Evolutionary conservation across 345 rosid genomes (phyloP).

Genomic region (Moringa oleifera): DNA sequence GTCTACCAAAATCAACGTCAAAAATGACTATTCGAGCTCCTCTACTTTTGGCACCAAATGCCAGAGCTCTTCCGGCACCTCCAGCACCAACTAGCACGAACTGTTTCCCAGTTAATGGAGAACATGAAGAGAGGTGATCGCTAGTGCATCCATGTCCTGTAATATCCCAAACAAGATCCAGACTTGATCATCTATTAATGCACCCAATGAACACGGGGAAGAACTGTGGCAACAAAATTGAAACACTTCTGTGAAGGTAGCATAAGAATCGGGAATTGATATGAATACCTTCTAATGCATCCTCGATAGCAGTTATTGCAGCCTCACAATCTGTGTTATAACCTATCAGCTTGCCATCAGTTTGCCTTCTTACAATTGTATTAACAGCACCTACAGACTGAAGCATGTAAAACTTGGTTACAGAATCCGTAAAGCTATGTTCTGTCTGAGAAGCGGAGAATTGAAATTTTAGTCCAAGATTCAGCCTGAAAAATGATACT

Average conservation of each 20-base stretch:
- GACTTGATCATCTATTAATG: not conserved
- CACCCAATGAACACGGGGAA: not conserved
- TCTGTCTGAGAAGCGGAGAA: no score
- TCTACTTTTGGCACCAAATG: conserved; percentile 52
- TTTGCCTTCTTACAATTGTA: conserved; percentile 44
- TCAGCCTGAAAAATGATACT: no score
- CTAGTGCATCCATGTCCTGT: conserved; percentile 22
- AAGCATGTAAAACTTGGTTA: conserved; percentile 1
- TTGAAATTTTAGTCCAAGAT: no score
- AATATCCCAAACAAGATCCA: conserved; percentile 1
- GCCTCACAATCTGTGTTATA: conserved; percentile 52
- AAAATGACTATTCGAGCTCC: conserved; percentile 48
- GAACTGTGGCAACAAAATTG: not conserved
- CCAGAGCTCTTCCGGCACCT: conserved; percentile 66
- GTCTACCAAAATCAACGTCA: conserved; percentile 48
- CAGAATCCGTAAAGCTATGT: not conserved
- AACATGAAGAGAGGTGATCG: conserved; percentile 11
- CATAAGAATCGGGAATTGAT: not conserved
- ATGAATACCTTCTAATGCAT: conserved; percentile 44
- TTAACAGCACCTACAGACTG: conserved; percentile 50
- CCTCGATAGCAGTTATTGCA: conserved; percentile 46
- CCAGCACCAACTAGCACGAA: conserved; percentile 63
- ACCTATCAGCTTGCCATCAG: conserved; percentile 46
- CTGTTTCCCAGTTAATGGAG: conserved; percentile 38
- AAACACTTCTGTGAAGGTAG: not conserved